Evolutionary conservation across 1,284 basidiomycete genomes (phyloP), one percentile per base, ranked within the genome.

Genomic region (Cronartium quercuum): DNA sequence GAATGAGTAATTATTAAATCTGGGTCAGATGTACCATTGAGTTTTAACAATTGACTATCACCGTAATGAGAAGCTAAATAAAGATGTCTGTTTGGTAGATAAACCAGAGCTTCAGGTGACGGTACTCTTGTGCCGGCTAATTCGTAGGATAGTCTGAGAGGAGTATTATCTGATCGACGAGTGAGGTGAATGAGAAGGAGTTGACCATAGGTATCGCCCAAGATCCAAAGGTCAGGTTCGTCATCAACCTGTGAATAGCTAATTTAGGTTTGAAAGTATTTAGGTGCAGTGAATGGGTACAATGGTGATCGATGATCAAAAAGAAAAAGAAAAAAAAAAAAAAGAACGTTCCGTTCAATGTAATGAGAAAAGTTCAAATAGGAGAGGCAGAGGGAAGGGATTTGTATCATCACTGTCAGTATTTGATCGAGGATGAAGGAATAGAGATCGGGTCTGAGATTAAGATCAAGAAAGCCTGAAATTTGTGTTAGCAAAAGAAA

Each of bases 61-160:
- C 69, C 69, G 38, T 57, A 73, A 38, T 73, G 69, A n/a, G 69
- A 73, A 34, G 69, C 69, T 7, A 73, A 63, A 66, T 63, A 73
- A 21, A 73, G 38, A 24, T 38, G 58, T 40, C 38, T 18, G 57
- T 37, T 12, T n/a, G 69, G 21, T 35, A 73, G 64, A 37, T 64
- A 65, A 40, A 73, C 69, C 15, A 73, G 47, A 29, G 61, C 62
- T 57, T 73, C 69, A 34, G 69, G 62, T 24, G 69, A 73, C 6
- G 69, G 61, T 13, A 70, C 68, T 29, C 29, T 29, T 24, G 62
- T 58, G 9, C 60, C 60, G 37, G 42, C 37, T 18, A 51, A 42
- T 40, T 47, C 29, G 55, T 63, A 70, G 4, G 15, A n/a, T 13
- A 70, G 42, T 18, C 38, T 38, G 24, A 64, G n/a, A 15, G 57